These are phyloP conservation scores for Collariella sp. DNA, from an alignment of 495 filamentous ascomycete genomes.

Conservation along the genomic window DNA sequence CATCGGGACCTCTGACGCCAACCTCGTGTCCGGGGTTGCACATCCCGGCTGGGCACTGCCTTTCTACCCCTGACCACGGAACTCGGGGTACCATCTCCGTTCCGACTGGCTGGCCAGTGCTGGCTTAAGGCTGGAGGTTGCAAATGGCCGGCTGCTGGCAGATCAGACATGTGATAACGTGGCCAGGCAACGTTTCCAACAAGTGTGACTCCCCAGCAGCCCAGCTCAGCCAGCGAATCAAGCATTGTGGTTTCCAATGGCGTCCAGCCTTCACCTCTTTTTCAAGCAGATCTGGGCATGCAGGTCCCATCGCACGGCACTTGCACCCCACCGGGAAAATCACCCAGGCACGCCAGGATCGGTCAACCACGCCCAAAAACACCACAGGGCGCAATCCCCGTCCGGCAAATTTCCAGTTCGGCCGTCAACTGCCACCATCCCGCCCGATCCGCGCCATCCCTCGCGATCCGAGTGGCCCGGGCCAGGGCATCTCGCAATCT, in stretches of 20 bases:
- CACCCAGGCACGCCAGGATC: background rate
- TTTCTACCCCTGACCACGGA: no score
- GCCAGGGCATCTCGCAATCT: constrained; percentile 5
- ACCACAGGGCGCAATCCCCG: constrained; percentile 13
- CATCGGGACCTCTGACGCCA: no score
- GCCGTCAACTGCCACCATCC: constrained; percentile 12
- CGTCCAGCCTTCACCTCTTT: background rate
- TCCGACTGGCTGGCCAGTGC: no score
- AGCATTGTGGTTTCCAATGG: background rate
- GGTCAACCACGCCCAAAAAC: background rate
- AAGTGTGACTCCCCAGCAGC: background rate
- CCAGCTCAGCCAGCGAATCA: background rate
- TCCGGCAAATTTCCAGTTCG: constrained; percentile 22
- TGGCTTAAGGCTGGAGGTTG: no score
- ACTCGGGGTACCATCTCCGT: no score
- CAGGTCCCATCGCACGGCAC: constrained; percentile 16
- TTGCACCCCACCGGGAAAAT: constrained; percentile 5
- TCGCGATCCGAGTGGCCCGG: constrained; percentile 24
- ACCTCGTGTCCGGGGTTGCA: no score
- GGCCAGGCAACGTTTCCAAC: no score
- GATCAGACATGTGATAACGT: no score
- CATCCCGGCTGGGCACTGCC: no score
- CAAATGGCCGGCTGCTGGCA: no score
- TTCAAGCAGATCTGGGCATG: constrained; percentile 17
- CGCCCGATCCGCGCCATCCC: constrained; percentile 9